Conservation (phyloP, 768 basidiomycete species). For the Tylopilus subfusipes region DNA sequence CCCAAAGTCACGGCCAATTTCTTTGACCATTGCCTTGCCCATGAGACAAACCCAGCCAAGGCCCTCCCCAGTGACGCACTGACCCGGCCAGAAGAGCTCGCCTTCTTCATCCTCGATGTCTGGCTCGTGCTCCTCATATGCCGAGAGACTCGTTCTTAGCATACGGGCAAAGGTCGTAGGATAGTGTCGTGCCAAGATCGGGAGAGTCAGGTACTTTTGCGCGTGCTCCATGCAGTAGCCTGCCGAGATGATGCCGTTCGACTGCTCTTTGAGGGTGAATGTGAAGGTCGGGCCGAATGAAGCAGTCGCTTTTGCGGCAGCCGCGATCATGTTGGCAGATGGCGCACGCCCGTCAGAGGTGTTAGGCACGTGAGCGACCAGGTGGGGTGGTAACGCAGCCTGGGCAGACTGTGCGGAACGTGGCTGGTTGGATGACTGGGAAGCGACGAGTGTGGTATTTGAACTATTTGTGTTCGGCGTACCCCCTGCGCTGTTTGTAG, state of each 20-base stretch:
- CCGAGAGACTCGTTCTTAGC: slow-evolving; percentile 57
- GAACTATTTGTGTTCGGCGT: slow-evolving; percentile 46
- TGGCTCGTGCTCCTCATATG: slow-evolving; percentile 71
- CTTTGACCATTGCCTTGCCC: slow-evolving; percentile 83
- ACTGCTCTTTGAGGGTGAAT: slow-evolving; percentile 28
- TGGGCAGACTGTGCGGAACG: slow-evolving; percentile 28
- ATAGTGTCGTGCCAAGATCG: slow-evolving; percentile 66
- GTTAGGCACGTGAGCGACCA: slow-evolving; percentile 29
- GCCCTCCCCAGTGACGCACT: slow-evolving; percentile 69
- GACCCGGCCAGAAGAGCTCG: slow-evolving; percentile 82
- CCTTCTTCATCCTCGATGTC: slow-evolving; percentile 85
- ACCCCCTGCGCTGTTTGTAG: slow-evolving; percentile 48
- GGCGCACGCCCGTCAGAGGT: slow-evolving; percentile 29
- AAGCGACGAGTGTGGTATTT: slow-evolving; percentile 21
- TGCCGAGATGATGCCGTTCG: slow-evolving; percentile 41
- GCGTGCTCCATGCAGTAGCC: slow-evolving; percentile 43
- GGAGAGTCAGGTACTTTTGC: slow-evolving; percentile 57
- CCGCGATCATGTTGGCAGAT: slow-evolving; percentile 26
- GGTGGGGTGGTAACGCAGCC: slow-evolving; percentile 41
- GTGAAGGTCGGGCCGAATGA: slow-evolving; percentile 28
- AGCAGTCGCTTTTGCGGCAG: slow-evolving; percentile 30
- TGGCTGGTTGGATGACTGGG: slow-evolving; percentile 26
- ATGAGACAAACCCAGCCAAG: slow-evolving; percentile 85
- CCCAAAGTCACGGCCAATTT: slow-evolving; percentile 72
- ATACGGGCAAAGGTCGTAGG: slow-evolving; percentile 74